Base-by-base conservation (phyloP, 148 eudicot species). In the Silene latifolia region DNA sequence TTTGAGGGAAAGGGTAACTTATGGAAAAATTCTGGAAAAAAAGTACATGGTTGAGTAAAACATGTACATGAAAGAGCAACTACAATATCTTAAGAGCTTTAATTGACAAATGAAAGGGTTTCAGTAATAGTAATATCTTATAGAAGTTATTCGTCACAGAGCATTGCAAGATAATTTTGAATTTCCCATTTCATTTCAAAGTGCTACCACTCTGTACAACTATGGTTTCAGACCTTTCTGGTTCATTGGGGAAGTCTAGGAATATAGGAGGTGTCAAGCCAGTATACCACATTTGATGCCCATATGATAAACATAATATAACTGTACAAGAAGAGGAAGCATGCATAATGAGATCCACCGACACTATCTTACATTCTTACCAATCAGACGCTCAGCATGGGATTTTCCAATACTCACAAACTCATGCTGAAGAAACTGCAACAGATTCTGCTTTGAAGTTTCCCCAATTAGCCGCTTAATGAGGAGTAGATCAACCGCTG, bases 401-500 rank as follows among this genome's bases (percentile, higher is more conserved):
- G 90, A 27, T 85, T 92, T 96, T 74, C 93, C 91, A 76, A 96
- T 87, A 78, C 89, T 92, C 59, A 96, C 93, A 87, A 96, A 96
- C 80, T 96, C 99, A 73, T 90, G 94, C 81, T 96, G 99, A 87
- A 96, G 98, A 80, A 92, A 90, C 75, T 90, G 99, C 79, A 92
- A 74, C 80, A 96, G 86, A 74, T 82, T 86, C 80, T 76, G 91
- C 87, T 90, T 96, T 59, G 94, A 87, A 63, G 97, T 90, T 84
- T 96, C 99, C 5, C 91, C 85, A 81, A 90, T 96, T 65, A 96
- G 93, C 75, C 91, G 93, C 82, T 96, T 96, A 68, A 96, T 96
- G 75, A 96, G 93, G 57, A 96, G 90, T 74, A 96, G 84, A 90
- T 96, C 99, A 74, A 96, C 99, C 70, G 99, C 99, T 72, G 99